These are phyloP conservation scores for Linum usitatissimum DNA, from an alignment of 345 rosid genomes.

Conservation along the genomic window DNA sequence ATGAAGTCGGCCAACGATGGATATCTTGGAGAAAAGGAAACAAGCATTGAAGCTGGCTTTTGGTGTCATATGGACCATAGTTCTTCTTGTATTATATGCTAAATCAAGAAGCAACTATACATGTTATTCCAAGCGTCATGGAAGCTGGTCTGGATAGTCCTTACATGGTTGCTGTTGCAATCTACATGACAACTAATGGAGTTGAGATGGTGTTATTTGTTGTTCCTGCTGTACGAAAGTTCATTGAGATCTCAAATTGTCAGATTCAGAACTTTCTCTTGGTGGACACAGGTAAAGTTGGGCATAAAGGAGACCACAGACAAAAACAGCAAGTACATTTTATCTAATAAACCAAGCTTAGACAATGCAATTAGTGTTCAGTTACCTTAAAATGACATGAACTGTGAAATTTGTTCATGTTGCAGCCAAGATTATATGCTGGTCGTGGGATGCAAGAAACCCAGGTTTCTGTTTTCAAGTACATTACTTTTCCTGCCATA, in stretches of 20 bases:
- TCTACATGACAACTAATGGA: conserved; percentile 59
- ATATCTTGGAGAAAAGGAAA: conserved; percentile 45
- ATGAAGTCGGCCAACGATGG: conserved; percentile 24
- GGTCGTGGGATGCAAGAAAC: conserved; percentile 98
- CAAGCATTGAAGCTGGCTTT: conserved; percentile 53
- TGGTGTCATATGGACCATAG: conserved; percentile 67
- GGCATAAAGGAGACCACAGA: background rate
- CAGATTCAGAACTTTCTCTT: conserved; percentile 39
- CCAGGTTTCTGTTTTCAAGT: conserved; percentile 82
- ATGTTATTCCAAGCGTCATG: conserved; percentile 51
- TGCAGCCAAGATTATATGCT: conserved; percentile 74
- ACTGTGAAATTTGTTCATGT: conserved; percentile 6
- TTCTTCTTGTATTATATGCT: conserved; percentile 68
- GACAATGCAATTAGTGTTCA: too few species aligned
- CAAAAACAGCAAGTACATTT: too few species aligned
- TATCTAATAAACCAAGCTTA: too few species aligned
- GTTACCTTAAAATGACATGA: background rate
- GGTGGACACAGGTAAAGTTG: conserved; percentile 78
- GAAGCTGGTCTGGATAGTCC: conserved; percentile 75
- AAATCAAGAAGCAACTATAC: conserved; percentile 66
- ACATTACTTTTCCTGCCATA: conserved; percentile 20
- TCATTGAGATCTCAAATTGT: conserved; percentile 67
- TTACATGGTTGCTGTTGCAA: conserved; percentile 68
- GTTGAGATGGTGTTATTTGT: conserved; percentile 72
- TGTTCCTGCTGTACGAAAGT: conserved; percentile 72